phyloP scores from a whole-genome alignment of 371 early-diverging fungal species.

The Rhizopus arrhizus region DNA sequence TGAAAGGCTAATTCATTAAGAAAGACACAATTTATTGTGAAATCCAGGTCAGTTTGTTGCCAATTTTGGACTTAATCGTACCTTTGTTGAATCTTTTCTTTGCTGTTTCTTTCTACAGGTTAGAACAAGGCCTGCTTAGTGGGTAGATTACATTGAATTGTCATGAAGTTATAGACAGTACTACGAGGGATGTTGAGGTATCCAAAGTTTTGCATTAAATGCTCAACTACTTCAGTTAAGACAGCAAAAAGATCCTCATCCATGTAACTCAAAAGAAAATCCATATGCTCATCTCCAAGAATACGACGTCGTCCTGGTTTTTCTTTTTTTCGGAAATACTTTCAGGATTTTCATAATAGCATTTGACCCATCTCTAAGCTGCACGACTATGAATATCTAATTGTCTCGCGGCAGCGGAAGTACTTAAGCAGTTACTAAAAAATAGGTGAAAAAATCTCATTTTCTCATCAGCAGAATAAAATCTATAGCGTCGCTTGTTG shows the following conservation, averaged over 20 bases:
- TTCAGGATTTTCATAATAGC: too few species aligned
- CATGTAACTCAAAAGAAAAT: neutral
- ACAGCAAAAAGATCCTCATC: slow-evolving; percentile 6
- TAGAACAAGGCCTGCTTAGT: neutral
- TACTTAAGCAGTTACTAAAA: slow-evolving; percentile 22
- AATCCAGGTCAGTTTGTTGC: slow-evolving; percentile 8
- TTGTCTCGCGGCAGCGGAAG: too few species aligned
- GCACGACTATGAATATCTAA: too few species aligned
- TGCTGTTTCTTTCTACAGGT: neutral
- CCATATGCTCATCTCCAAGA: too few species aligned
- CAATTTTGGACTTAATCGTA: slow-evolving; percentile 2
- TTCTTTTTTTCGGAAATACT: slow-evolving; percentile 22
- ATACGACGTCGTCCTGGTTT: too few species aligned
- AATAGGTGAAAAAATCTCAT: slow-evolving; percentile 28
- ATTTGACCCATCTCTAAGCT: too few species aligned
- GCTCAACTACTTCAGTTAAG: slow-evolving; percentile 2
- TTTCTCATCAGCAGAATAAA: slow-evolving; percentile 25
- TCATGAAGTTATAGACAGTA: slow-evolving; percentile 13
- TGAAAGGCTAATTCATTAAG: slow-evolving; percentile 16
- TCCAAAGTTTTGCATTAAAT: slow-evolving; percentile 5
- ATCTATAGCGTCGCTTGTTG: slow-evolving; percentile 24
- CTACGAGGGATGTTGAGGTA: slow-evolving; percentile 9
- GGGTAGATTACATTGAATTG: slow-evolving; percentile 4
- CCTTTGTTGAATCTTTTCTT: slow-evolving; percentile 5
- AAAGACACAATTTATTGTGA: slow-evolving; percentile 8